Evolutionary conservation across 192 early-diverging fungal species (phyloP).

Genomic region (Backusella liffmaniae): DNA sequence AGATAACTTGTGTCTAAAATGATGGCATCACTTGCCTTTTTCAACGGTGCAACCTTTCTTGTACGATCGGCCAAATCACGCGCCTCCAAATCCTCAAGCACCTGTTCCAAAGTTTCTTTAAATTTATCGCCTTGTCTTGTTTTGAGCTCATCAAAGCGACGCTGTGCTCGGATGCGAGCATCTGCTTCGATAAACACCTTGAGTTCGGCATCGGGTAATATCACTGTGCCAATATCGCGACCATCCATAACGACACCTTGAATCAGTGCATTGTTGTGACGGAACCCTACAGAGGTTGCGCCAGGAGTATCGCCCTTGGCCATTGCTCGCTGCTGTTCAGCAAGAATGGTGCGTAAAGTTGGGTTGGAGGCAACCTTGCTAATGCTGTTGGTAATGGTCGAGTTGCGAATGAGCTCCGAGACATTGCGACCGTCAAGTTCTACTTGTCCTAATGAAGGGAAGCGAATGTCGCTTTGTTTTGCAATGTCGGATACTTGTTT

Average conservation of each 20-base stretch:
- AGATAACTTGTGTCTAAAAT: conserved; percentile 72
- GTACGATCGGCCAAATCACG: conserved; percentile 70
- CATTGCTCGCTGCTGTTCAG: conserved; percentile 53
- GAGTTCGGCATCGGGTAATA: conserved; percentile 73
- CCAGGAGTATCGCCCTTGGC: conserved; percentile 35
- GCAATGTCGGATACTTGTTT: conserved; percentile 37
- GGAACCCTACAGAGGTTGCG: background rate
- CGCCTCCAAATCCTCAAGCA: conserved; percentile 60
- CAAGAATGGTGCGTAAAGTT: conserved; percentile 49
- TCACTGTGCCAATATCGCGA: conserved; percentile 74
- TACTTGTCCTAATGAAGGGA: conserved; percentile 14
- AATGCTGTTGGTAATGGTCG: conserved; percentile 54
- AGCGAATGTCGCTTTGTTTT: conserved; percentile 13
- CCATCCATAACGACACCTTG: conserved; percentile 84
- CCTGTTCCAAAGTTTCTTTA: conserved; percentile 41
- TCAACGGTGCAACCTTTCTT: conserved; percentile 64
- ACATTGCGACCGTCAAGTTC: conserved; percentile 64
- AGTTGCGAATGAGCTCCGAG: conserved; percentile 56
- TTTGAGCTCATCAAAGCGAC: conserved; percentile 62
- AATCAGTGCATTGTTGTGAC: conserved; percentile 2
- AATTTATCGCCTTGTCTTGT: conserved; percentile 24
- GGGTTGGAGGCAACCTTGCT: conserved; percentile 60
- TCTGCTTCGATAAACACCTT: conserved; percentile 76
- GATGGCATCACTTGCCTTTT: conserved; percentile 67
- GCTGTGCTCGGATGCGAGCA: conserved; percentile 60